These are phyloP conservation scores for Cicer judaicum DNA, from an alignment of 306 rosid genomes.

Conservation along the genomic window DNA sequence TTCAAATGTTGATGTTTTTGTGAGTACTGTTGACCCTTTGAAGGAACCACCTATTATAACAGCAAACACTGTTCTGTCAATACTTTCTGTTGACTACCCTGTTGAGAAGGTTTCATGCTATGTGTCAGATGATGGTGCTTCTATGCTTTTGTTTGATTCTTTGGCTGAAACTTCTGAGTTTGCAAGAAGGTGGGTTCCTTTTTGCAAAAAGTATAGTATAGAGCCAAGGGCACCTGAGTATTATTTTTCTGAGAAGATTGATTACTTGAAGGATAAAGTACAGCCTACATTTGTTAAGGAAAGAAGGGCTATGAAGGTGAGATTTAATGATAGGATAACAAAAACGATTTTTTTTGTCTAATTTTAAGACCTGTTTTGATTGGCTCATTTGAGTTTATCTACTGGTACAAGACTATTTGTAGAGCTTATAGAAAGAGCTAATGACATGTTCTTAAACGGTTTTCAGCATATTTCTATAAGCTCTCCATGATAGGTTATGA, in stretches of 20 bases:
- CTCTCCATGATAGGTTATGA: too few species aligned
- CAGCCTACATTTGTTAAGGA: conserved; percentile 84
- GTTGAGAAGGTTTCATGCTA: conserved; percentile 86
- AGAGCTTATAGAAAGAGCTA: too few species aligned
- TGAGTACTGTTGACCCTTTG: conserved; percentile 90
- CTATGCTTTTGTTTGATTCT: conserved; percentile 81
- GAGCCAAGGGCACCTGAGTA: conserved; percentile 93
- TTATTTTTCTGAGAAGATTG: conserved; percentile 75
- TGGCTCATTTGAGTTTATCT: too few species aligned
- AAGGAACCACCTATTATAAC: conserved; percentile 93
- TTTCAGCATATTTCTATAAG: too few species aligned
- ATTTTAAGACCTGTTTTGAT: background rate
- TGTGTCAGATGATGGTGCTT: conserved; percentile 90
- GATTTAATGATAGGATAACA: conserved; percentile 8
- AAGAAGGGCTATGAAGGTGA: conserved; percentile 78
- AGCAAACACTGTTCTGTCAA: conserved; percentile 90
- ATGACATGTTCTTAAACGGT: background rate
- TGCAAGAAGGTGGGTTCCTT: conserved; percentile 94
- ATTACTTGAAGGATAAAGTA: conserved; percentile 85
- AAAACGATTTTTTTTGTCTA: background rate
- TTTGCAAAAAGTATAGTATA: conserved; percentile 73
- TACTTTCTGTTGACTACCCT: conserved; percentile 85
- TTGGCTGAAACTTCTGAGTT: conserved; percentile 96
- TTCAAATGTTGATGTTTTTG: conserved; percentile 67
- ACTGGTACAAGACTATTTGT: too few species aligned